Evolutionary conservation across 257 asterid species (phyloP), one percentile per base, ranked within the genome.

Genomic region (Solanum neorickii): DNA sequence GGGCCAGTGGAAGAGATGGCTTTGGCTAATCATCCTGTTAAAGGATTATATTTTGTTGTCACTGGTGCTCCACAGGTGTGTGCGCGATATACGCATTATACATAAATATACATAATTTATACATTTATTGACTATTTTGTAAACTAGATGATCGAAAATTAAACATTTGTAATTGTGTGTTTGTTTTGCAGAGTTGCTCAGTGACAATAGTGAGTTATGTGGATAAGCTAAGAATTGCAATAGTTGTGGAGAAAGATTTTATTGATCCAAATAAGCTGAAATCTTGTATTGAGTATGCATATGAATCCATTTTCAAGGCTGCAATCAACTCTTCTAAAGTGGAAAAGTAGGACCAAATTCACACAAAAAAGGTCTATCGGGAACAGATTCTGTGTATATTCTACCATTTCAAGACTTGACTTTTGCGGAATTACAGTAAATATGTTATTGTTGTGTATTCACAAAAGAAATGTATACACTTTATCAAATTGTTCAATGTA

Each of bases 1-100:
- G 97, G 97, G 1, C 97, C 97, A 0, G 87, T 93, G 11, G 97
- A 94, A 72, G 88, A 87, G 62, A 87, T 91, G 93, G 87, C 92
- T 3, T 56, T 93, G 86, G 90, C 89, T 16, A 87, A 91, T 85
- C 91, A 89, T 15, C 95, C 96, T n/a, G 23, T 92, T 33, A 89
- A 92, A 37, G 96, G 94, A 47, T 76, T 93, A 62, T 93, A 93
- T 82, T 92, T 93, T 44, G 86, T 60, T 15, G 94, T 92, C 8
- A 90, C 93, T 1, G 96, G 96, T 7, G 69, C 91, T 15, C 96
- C 94, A 33, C 96, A 92, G 94, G 96, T 93, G 85, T 3, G 65
- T 0, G 25, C 25, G 25, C 65, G 65, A 56, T 56, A 20, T 56
- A 20, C 25, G 3, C 25, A 20, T 20, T 56, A 56, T 56, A 56